Evolutionary conservation across 495 filamentous ascomycete species (phyloP).

Genomic region (Penicillium arizonense): DNA sequence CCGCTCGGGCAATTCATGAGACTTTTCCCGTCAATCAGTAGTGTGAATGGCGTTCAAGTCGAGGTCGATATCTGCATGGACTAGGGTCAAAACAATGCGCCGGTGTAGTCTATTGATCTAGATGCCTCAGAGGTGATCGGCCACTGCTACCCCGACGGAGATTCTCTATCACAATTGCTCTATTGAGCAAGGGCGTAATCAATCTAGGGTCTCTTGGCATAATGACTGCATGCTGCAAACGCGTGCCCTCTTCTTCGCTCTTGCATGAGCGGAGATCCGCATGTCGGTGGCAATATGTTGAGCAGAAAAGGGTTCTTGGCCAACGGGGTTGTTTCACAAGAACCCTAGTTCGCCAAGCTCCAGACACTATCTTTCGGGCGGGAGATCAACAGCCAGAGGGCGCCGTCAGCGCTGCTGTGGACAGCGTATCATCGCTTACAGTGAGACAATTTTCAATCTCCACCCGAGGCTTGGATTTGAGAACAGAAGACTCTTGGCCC

Average conservation of each 20-base stretch:
- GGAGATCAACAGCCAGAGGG: slow-evolving; percentile 14
- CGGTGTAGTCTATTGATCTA: background rate
- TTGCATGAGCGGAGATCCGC: slow-evolving; percentile 4
- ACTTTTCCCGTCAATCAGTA: slow-evolving; percentile 1
- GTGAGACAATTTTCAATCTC: background rate
- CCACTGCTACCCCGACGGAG: background rate
- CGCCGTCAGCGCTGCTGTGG: background rate
- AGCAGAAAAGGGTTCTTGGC: background rate
- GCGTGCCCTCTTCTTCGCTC: background rate
- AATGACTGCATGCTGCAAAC: background rate
- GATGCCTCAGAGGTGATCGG: background rate
- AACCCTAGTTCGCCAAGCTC: slow-evolving; percentile 19
- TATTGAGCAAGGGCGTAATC: background rate
- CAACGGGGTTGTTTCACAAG: slow-evolving; percentile 3
- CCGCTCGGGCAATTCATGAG: background rate
- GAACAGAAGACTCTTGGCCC: slow-evolving; percentile 1
- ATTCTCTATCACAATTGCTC: background rate
- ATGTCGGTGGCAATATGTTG: background rate
- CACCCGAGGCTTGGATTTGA: background rate
- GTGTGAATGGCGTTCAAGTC: background rate
- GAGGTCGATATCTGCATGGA: background rate
- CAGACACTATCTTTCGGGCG: slow-evolving; percentile 1
- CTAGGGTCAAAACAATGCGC: background rate
- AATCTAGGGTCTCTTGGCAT: background rate
- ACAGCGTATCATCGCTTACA: background rate